Conservation (phyloP, 2,329 filamentous ascomycete species). For the Alternaria consortialis region DNA sequence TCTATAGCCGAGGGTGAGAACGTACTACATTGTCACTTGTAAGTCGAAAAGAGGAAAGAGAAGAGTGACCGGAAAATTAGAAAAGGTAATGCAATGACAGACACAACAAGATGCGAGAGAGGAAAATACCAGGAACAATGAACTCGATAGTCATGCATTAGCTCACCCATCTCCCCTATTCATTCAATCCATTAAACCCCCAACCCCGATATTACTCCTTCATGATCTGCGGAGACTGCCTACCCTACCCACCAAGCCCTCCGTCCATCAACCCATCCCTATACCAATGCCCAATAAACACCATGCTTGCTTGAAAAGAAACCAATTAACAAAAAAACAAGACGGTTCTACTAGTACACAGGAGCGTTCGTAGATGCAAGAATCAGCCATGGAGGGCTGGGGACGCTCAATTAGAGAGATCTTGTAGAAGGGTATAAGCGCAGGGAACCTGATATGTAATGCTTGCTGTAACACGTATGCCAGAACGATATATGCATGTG, state of each 20-base stretch:
- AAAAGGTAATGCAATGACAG: background rate
- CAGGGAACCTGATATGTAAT: conserved; percentile 8
- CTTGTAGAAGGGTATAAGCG: conserved; percentile 19
- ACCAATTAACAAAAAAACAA: background rate
- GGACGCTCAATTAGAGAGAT: conserved; percentile 11
- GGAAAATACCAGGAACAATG: background rate
- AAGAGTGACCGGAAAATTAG: background rate
- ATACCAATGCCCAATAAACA: conserved; percentile 18
- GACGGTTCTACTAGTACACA: conserved; percentile 22
- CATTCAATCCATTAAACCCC: conserved; percentile 8
- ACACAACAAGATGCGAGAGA: background rate
- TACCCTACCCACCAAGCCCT: background rate
- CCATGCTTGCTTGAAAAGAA: conserved; percentile 19
- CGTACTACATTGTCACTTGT: background rate
- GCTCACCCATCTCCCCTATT: background rate
- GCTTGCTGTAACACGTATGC: conserved; percentile 17
- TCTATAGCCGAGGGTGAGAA: too few relatives aligned
- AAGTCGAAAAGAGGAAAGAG: background rate
- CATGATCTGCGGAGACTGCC: conserved; percentile 3
- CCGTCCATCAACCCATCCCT: background rate
- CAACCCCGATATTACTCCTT: conserved; percentile 3
- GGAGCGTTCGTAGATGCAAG: conserved; percentile 12
- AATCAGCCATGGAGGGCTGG: background rate
- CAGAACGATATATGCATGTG: conserved; percentile 15
- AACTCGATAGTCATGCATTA: background rate